Base-by-base conservation (phyloP, 768 basidiomycete genomes). In the Mycena pura region DNA sequence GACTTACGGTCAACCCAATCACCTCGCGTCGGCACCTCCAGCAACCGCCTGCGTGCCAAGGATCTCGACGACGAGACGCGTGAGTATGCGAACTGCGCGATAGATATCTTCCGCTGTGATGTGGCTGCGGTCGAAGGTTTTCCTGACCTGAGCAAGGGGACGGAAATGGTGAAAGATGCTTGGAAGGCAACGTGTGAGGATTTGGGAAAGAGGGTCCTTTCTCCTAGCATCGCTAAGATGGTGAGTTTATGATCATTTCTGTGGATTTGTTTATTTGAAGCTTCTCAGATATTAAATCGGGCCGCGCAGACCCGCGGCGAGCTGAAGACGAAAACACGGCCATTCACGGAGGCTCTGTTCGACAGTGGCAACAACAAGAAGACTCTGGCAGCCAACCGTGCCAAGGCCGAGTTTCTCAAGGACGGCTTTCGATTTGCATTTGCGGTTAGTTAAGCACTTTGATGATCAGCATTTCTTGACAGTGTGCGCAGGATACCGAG, bases 291-390 rank as follows among this genome's bases (percentile, higher is more conserved):
- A 6, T 19, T 59, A 2, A 21, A 10, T 25, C 63, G 68, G 22
- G 62, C 41, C 0, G 57, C 64, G 0, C 68, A 69, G 13, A 17
- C 64, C 10, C 68, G 64, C 6, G 63, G 70, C 8, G 63, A 67
- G 46, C 48, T 59, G 17, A 70, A 69, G 57, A 60, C 63, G 9
- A 69, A 67, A 40, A 47, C 53, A 3, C 14, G 31, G 22, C 32
- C 63, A 0, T 38, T 63, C 5, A 55, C 62, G 8, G 67, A 62
- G 31, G 34, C 41, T 19, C 27, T 49, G 2, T 69, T 69, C 40
- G 48, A 56, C 4, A 57, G 28, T 27, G 67, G 67, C 25, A 24
- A 57, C 0, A 62, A 60, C 40, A 47, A 50, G 47, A 58, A 52
- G 22, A 53, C 57, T 2, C 52, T 68, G 2, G 39, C 27, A 2